Evolutionary conservation across 768 basidiomycete genomes (phyloP).

Genomic region (Rhizopogon sp.): DNA sequence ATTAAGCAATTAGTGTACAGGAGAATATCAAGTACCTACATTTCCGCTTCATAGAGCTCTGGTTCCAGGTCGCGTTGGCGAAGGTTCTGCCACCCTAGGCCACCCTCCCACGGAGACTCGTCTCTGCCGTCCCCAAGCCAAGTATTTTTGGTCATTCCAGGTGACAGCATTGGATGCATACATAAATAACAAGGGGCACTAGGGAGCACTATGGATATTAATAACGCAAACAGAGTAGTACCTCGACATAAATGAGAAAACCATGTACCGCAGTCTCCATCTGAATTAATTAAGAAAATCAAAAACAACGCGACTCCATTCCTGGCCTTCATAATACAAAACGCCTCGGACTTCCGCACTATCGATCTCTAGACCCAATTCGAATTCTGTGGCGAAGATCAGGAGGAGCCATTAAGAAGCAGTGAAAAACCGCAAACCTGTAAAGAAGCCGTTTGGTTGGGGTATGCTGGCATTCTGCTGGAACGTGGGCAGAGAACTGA

Average conservation of each 20-base stretch:
- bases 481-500: conserved; percentile 74
- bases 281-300: conserved; percentile 39
- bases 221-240: background rate
- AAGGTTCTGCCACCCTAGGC: background rate
- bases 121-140: background rate
- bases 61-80: background rate
- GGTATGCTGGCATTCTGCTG: conserved; percentile 61
- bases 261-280: background rate
- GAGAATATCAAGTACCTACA: conserved; percentile 1
- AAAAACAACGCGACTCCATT: conserved; percentile 75
- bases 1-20: conserved; percentile 6
- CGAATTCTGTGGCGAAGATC: conserved; percentile 53
- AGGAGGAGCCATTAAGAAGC: background rate
- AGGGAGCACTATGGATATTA: background rate
- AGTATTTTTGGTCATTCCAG: conserved; percentile 2
- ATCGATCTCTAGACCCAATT: conserved; percentile 78
- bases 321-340: conserved; percentile 65
- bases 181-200: conserved; percentile 1
- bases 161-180: background rate
- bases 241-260: too few relatives aligned
- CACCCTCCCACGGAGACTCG: conserved; percentile 4
- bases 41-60: conserved; percentile 4
- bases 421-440: conserved; percentile 42
- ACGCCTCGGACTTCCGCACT: conserved; percentile 85
- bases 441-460: conserved; percentile 67